Evolutionary conservation across 2,329 filamentous ascomycete genomes (phyloP), one percentile per base, ranked within the genome.

Genomic region (Beauveria asiatica): DNA sequence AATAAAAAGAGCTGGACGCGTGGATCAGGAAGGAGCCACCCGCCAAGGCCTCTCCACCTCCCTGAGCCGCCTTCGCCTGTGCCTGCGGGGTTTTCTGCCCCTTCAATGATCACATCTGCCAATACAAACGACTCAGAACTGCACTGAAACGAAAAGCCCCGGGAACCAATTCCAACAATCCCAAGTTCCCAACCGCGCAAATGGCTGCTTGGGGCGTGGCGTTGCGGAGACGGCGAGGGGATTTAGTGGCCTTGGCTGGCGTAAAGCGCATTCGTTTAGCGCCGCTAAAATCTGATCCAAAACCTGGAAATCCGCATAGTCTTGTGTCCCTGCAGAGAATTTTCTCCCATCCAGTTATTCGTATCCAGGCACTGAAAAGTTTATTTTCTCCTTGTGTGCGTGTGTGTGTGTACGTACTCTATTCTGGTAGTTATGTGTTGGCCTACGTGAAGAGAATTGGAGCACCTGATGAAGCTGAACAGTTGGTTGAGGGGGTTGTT

Each of bases 1-100:
- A 58, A 58, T 57, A 57, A 58, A 58, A 58, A 37, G 21, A 39
- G 44, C 19, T 46, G 53, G 23, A n/a, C 25, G 41, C 16, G 53
- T 54, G 50, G 50, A 19, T 54, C 10, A 25, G 41, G 1, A 44
- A 42, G 9, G 3, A 42, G 39, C 49, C 25, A 13, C 11, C 50
- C 11, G 17, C 33, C 50, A 16, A 19, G 16, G 9, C 21, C 21
- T 16, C 27, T 17, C 46, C 11, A 25, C 46, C 25, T 30, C 16
- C 49, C 41, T 37, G 33, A 13, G 11, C 4, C 30, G 11, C 11
- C 10, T 33, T 33, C 5, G 13, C 10, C 11, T 37, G 11, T 37
- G 33, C 33, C 30, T 33, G 30, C 30, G 19, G 44, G 44, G 9
- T 46, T 46, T 45, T 13, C 9, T 25, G 30, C 30, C 19, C 10